Evolutionary conservation across 2,329 filamentous ascomycete genomes (phyloP).

Genomic region (Penicillium sp.): DNA sequence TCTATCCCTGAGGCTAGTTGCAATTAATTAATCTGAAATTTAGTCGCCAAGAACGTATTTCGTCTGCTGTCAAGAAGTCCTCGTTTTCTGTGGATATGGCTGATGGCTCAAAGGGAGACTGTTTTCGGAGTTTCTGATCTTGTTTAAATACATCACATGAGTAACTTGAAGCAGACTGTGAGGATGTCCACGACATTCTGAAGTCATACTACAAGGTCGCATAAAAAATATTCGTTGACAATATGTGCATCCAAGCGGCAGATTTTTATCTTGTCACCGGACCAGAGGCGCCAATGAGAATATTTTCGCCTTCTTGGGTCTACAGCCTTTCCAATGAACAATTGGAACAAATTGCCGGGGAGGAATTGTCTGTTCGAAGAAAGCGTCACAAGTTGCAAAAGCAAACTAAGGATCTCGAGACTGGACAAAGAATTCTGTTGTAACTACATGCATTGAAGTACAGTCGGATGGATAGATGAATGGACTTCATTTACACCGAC

Average conservation of each 20-base stretch:
- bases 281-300: conserved; percentile 49
- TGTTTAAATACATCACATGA: no score
- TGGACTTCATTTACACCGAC: no score
- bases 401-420: conserved; percentile 49
- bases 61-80: no score
- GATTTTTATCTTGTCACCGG: conserved; percentile 52
- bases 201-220: conserved; percentile 63
- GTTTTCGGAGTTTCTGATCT: no score
- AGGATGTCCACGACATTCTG: conserved; percentile 62
- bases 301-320: conserved; percentile 56
- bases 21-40: no score
- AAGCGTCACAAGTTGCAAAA: conserved; percentile 46
- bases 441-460: no score
- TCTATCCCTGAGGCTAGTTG: no score
- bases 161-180: conserved; percentile 22
- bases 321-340: conserved; percentile 48
- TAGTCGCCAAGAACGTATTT: no score
- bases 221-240: conserved; percentile 62
- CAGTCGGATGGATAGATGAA: no score
- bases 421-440: no score
- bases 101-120: no score
- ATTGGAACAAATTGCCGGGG: conserved; percentile 59
- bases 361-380: conserved; percentile 47
- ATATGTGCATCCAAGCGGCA: conserved; percentile 59
- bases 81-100: no score